Conservation (phyloP, 768 basidiomycete genomes). For the Boletus sp. region DNA sequence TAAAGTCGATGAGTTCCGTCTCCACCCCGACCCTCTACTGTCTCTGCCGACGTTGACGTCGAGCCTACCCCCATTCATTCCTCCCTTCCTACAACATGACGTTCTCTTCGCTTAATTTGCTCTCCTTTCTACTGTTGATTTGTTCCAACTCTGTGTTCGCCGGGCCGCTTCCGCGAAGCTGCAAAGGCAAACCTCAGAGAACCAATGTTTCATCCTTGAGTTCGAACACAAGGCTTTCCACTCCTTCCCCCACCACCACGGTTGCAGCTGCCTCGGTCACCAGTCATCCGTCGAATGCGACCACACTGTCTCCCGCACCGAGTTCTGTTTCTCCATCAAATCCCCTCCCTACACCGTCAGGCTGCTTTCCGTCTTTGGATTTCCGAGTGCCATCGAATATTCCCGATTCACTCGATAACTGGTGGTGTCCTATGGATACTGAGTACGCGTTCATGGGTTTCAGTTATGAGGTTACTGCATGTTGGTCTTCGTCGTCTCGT, state of each 20-base stretch:
- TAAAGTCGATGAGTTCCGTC: constrained; percentile 2
- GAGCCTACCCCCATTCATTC: not conserved
- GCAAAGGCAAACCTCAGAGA: not conserved
- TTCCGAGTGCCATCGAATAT: constrained; percentile 54
- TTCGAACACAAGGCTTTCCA: not conserved
- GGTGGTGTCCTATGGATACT: constrained; percentile 62
- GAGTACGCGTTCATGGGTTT: constrained; percentile 79
- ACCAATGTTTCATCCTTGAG: not conserved
- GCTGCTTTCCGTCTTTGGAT: constrained; percentile 39
- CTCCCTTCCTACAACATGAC: constrained; percentile 10
- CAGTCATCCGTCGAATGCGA: not conserved
- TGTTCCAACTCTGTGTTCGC: constrained; percentile 9
- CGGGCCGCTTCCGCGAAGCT: constrained; percentile 13
- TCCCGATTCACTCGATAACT: constrained; percentile 44
- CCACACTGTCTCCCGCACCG: not conserved
- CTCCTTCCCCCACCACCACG: not conserved
- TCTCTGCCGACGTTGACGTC: constrained; percentile 1
- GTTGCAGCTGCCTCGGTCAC: not conserved
- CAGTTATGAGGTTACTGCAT: constrained; percentile 68
- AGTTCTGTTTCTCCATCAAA: not conserved
- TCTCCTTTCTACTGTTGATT: constrained; percentile 10
- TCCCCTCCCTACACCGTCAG: not conserved
- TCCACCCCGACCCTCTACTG: not conserved
- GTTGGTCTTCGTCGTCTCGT: constrained; percentile 34
- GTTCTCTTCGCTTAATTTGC: not conserved